A percentile compares a stretch with the other conserved stretches of the same genome.
These are phyloP conservation scores for Phytophthora palmivora DNA, from an alignment of 352 stramenopile genomes.

Conservation along the genomic window DNA sequence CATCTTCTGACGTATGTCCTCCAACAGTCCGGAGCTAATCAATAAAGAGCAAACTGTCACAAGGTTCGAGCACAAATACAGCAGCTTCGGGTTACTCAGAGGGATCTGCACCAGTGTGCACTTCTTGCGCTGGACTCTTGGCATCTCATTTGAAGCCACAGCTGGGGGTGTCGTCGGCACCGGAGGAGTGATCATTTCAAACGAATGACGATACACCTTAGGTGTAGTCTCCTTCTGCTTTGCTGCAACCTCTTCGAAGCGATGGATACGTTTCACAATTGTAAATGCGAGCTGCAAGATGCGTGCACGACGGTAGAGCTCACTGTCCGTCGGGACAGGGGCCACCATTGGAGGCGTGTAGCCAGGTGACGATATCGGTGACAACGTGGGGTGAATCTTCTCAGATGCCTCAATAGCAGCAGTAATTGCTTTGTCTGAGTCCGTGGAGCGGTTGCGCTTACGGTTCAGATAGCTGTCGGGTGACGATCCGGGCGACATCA, in stretches of 20 bases:
- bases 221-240: conserved; percentile 39
- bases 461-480: conserved; percentile 61
- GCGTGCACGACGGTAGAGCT: conserved; percentile 62
- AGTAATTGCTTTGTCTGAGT: conserved; percentile 66
- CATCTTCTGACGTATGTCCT: conserved; percentile 57
- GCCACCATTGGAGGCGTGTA: conserved; percentile 27
- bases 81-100: conserved; percentile 63
- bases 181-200: conserved; percentile 62
- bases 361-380: conserved; percentile 32
- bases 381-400: conserved; percentile 52
- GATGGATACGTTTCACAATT: conserved; percentile 66
- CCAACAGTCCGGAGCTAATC: conserved; percentile 44
- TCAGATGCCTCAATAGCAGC: conserved; percentile 62
- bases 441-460: conserved; percentile 76
- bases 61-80: conserved; percentile 65
- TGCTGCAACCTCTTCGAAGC: conserved; percentile 58
- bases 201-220: conserved; percentile 64
- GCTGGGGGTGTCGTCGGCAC: conserved; percentile 22
- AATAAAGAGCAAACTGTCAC: conserved; percentile 55
- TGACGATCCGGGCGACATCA: conserved; percentile 37
- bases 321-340: conserved; percentile 44
- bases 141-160: conserved; percentile 12
- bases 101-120: conserved; percentile 59
- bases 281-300: conserved; percentile 68
- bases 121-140: conserved; percentile 33